phyloP scores from a whole-genome alignment of 176 grass and related monocot genomes.

The Rhynchospora breviuscula region DNA sequence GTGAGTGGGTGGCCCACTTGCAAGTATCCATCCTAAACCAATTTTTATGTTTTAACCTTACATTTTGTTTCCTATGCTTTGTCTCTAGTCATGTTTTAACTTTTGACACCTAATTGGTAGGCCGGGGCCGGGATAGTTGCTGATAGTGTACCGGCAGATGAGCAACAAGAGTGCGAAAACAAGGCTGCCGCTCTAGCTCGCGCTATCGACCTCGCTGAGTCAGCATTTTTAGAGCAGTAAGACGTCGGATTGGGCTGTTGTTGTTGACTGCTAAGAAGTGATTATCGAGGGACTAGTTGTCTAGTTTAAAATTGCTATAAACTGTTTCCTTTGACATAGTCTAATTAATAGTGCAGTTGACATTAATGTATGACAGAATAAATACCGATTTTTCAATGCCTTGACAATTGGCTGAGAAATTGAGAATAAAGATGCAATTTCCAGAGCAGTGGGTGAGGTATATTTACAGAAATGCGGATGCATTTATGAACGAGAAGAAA shows the following conservation, averaged over 20 bases:
- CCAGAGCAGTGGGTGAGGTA: neutral
- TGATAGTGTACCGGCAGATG: too few species aligned
- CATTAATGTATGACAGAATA: neutral
- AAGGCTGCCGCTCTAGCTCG: conserved; percentile 77
- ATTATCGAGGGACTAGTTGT: neutral
- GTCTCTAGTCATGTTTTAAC: too few species aligned
- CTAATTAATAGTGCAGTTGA: neutral
- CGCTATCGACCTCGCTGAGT: conserved; percentile 89
- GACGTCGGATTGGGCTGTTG: neutral
- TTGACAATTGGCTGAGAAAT: neutral
- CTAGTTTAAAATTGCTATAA: conserved; percentile 1
- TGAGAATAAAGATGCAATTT: neutral
- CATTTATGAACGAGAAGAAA: too few species aligned
- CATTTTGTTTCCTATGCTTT: too few species aligned
- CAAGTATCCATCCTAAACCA: conserved; percentile 16
- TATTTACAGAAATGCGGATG: neutral
- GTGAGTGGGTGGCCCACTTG: conserved; percentile 81
- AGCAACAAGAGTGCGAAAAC: conserved; percentile 62
- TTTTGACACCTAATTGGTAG: too few species aligned
- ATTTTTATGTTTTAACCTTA: too few species aligned
- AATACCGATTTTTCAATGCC: neutral
- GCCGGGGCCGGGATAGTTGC: too few species aligned
- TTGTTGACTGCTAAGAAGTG: neutral
- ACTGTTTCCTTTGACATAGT: neutral
- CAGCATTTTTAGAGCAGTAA: conserved; percentile 60